These are phyloP conservation scores for Cyclostephanos tholiformis DNA, from an alignment of 108 stramenopile genomes.

Conservation along the genomic window DNA sequence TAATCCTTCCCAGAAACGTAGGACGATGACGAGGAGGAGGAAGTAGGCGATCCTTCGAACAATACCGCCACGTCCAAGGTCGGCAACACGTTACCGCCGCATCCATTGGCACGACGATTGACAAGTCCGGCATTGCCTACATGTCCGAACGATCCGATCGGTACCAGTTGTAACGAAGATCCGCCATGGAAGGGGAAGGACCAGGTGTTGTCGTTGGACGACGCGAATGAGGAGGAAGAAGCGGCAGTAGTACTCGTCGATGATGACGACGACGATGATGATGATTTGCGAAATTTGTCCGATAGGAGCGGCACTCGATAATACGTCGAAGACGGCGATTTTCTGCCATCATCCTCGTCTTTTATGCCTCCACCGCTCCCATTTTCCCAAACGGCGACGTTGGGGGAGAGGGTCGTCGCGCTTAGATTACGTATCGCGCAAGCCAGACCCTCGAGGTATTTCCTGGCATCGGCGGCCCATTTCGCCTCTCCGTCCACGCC, in stretches of 20 bases:
- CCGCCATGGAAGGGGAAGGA: constrained; percentile 37
- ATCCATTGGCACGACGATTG: constrained; percentile 66
- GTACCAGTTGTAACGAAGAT: constrained; percentile 10
- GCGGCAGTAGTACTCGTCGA: too few species aligned
- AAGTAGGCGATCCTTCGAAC: constrained; percentile 11
- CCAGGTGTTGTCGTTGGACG: too few species aligned
- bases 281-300: constrained; percentile 57
- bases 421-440: constrained; percentile 18
- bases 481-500: constrained; percentile 47
- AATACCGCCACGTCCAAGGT: constrained; percentile 70
- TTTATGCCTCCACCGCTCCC: neutral
- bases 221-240: constrained; percentile 22
- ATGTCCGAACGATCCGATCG: constrained; percentile 45
- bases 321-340: neutral
- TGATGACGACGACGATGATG: too few species aligned
- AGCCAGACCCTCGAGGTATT: constrained; percentile 51
- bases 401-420: constrained; percentile 13
- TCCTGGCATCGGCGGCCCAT: constrained; percentile 56
- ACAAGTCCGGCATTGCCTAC: constrained; percentile 60
- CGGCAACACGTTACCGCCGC: constrained; percentile 58
- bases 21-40: too few species aligned
- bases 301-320: constrained; percentile 49
- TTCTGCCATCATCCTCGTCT: neutral
- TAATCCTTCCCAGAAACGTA: constrained; percentile 72
- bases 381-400: neutral